These are phyloP conservation scores for Rhodotorula babjevae DNA, from an alignment of 768 basidiomycete genomes.

Conservation along the genomic window DNA sequence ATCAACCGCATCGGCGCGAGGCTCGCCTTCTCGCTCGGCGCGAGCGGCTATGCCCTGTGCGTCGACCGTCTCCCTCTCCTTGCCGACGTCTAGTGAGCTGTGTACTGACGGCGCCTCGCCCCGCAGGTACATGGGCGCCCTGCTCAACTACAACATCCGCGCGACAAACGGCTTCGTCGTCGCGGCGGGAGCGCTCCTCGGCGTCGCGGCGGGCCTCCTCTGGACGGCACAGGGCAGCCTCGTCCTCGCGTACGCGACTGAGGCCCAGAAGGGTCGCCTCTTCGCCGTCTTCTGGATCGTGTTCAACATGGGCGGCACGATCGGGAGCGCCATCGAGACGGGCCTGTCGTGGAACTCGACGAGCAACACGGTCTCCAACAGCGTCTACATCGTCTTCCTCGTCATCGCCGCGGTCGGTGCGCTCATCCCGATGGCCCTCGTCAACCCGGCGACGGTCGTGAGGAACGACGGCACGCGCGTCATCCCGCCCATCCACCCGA, in stretches of 20 bases:
- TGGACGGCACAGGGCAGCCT: conserved; percentile 83
- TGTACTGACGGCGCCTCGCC: background rate
- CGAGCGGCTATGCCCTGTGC: conserved; percentile 65
- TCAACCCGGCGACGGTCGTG: conserved; percentile 65
- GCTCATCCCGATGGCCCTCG: conserved; percentile 55
- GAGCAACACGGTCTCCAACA: conserved; percentile 35
- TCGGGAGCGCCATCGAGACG: conserved; percentile 38
- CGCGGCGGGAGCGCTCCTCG: conserved; percentile 56
- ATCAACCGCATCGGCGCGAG: conserved; percentile 77
- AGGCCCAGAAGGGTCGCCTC: conserved; percentile 23
- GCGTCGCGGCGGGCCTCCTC: conserved; percentile 64
- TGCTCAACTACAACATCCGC: conserved; percentile 64
- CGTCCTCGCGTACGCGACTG: conserved; percentile 75
- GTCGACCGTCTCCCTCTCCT: conserved; percentile 53
- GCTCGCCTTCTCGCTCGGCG: conserved; percentile 68
- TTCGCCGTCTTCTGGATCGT: conserved; percentile 48
- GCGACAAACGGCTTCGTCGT: conserved; percentile 61
- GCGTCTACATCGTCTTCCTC: conserved; percentile 66
- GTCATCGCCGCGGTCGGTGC: conserved; percentile 51
- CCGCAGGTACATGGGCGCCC: conserved; percentile 44
- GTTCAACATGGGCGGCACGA: conserved; percentile 56
- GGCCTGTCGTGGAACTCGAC: conserved; percentile 31
- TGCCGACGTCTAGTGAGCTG: background rate
- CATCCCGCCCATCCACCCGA: conserved; percentile 20
- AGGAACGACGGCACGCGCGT: conserved; percentile 50